These are phyloP conservation scores for Nematodospora valgi DNA, from an alignment of 805 yeast species.

Conservation along the genomic window DNA sequence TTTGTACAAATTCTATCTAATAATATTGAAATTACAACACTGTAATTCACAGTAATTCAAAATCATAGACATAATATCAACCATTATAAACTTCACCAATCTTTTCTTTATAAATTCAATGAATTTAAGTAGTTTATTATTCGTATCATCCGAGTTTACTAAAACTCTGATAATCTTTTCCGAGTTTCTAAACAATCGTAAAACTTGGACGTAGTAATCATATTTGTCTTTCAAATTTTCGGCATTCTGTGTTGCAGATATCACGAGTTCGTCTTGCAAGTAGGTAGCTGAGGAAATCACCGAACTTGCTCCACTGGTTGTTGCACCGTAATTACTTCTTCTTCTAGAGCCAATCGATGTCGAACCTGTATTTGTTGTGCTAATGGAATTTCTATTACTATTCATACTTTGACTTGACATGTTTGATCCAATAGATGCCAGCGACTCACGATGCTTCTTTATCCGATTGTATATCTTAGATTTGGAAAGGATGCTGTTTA, in stretches of 20 bases:
- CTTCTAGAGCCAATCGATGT: constrained; percentile 5
- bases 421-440: constrained; percentile 23
- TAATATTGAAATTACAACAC: constrained; percentile 1
- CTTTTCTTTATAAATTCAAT: constrained; percentile 34
- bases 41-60: constrained; percentile 26
- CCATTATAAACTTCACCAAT: constrained; percentile 33
- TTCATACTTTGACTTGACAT: constrained; percentile 10
- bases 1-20: not conserved
- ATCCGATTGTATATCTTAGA: constrained; percentile 34
- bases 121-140: constrained; percentile 20
- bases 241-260: constrained; percentile 19
- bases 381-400: constrained; percentile 8
- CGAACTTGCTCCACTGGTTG: constrained; percentile 7
- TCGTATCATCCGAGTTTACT: not conserved
- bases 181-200: constrained; percentile 15
- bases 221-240: constrained; percentile 31
- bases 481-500: constrained; percentile 21
- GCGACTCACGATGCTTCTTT: constrained; percentile 36
- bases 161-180: constrained; percentile 10
- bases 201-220: constrained; percentile 32
- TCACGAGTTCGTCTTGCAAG: not conserved
- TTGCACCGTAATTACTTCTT: constrained; percentile 3
- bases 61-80: constrained; percentile 36
- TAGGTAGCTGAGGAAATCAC: constrained; percentile 4
- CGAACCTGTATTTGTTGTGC: constrained; percentile 13